Evolutionary conservation across 257 asterid species (phyloP), one percentile per base, ranked within the genome.

Genomic region (Ilex asprella): DNA sequence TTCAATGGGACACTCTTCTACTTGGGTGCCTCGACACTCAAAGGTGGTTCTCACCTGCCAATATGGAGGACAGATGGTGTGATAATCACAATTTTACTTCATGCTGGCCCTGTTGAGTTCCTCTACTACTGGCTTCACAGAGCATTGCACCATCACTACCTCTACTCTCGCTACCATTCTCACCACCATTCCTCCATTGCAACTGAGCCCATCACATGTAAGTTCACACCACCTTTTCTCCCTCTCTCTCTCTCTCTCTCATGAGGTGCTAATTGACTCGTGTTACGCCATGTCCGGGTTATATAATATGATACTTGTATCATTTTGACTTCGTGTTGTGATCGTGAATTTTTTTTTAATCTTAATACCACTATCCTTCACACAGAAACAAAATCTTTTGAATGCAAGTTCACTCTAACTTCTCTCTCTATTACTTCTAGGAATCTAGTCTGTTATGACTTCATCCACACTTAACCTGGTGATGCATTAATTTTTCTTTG

Each of bases 101-200:
- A 91, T 15, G 50, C 72, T 0, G 95, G 95, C 3, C 89, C 95
- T 0, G 98, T 91, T 39, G 96, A 91, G 75, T 91, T 86, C 59
- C 84, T 91, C 3, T 91, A 91, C 68, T 91, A 91, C 60, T 91
- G 98, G 98, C 75, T 91, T 66, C 98, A 91, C 59, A 61, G 94
- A 60, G 96, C 96, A 31, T 59, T 91, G 81, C 98, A 91, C 88
- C 96, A 88, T 81, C 96, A 91, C 72, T 86, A 66, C 16, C 87
- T 91, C 43, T 91, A 91, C 73, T 79, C 96, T 2, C 89, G 96
- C 65, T 88, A 91, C 80, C 98, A 91, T 46, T 80, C 87, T 55
- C 98, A 91, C 72, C 98, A 91, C 78, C 98, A 91, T 71, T 81
- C 98, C 46, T 91, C 98, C 70, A 75, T 91, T 29, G 98, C 67